Percentiles rank a stretch among this genome's conserved stretches.
Evolutionary conservation across 805 yeast genomes (phyloP).

Genomic region (Candida jianshihensis): DNA sequence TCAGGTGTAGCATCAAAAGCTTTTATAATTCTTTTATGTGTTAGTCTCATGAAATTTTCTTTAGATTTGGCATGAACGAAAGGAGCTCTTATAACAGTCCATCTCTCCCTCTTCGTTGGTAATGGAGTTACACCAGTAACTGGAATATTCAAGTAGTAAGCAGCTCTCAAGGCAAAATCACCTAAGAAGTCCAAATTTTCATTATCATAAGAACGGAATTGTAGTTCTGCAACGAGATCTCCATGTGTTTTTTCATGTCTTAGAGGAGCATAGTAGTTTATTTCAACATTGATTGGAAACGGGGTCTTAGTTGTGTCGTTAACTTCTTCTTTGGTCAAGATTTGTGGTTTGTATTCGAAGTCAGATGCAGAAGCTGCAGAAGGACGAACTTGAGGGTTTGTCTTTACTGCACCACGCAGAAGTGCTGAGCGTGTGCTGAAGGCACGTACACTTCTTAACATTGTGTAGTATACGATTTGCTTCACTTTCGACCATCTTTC

Average conservation of each 20-base stretch:
- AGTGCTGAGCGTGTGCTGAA: constrained; percentile 6
- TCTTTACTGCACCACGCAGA: constrained; percentile 8
- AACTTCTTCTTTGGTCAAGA: constrained; percentile 27
- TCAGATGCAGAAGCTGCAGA: constrained; percentile 4
- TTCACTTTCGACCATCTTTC: no score
- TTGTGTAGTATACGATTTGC: no score
- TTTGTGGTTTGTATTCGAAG: constrained; percentile 31
- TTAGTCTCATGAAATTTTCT: constrained; percentile 87
- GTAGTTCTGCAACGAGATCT: constrained; percentile 70
- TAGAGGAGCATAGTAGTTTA: constrained; percentile 76
- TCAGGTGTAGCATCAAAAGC: constrained; percentile 86
- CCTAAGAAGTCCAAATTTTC: constrained; percentile 67
- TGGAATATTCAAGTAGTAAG: constrained; percentile 85
- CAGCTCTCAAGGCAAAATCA: constrained; percentile 86
- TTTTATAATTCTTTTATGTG: constrained; percentile 65
- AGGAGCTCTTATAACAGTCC: constrained; percentile 92
- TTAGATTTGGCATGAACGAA: constrained; percentile 92
- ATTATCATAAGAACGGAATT: constrained; percentile 64
- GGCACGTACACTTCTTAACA: constrained; percentile 2
- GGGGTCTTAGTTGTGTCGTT: constrained; percentile 41
- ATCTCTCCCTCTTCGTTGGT: constrained; percentile 70
- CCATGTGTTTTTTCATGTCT: constrained; percentile 62
- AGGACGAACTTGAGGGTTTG: constrained; percentile 6
- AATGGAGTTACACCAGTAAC: constrained; percentile 64
- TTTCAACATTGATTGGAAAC: constrained; percentile 77